A percentile compares a stretch with the other conserved stretches of the same genome.
Conservation (phyloP, 2,329 filamentous ascomycete genomes). For the Lasiodiplodia sp. region DNA sequence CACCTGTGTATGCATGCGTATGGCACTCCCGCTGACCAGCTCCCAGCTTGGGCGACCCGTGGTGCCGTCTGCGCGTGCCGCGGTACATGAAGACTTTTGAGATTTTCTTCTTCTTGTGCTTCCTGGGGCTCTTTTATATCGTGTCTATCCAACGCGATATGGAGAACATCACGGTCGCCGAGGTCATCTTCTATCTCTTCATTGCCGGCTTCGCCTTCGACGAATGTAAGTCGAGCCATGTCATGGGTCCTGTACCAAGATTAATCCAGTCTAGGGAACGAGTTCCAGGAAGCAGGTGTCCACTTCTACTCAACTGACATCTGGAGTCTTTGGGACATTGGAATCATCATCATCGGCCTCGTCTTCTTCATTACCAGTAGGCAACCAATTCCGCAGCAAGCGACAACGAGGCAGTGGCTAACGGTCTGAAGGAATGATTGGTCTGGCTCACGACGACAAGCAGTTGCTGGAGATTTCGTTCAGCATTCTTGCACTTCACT, state of each 20-base stretch:
- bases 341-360: conserved; percentile 75
- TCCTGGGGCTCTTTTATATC: conserved; percentile 83
- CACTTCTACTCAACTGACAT: conserved; percentile 62
- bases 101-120: conserved; percentile 78
- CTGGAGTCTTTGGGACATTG: conserved; percentile 72
- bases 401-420: conserved; percentile 12
- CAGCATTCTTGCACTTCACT: conserved; percentile 87
- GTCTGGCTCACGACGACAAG: conserved; percentile 66
- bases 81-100: conserved; percentile 87
- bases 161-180: conserved; percentile 69
- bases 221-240: conserved; percentile 55
- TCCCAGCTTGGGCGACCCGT: conserved; percentile 59
- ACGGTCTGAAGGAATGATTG: conserved; percentile 66
- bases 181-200: conserved; percentile 82
- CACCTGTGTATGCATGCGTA: background rate
- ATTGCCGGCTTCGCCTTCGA: conserved; percentile 88
- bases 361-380: conserved; percentile 75
- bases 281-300: conserved; percentile 20
- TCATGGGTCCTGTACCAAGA: conserved; percentile 15
- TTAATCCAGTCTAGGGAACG: conserved; percentile 43
- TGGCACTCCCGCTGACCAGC: background rate
- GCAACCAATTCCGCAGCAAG: conserved; percentile 40
- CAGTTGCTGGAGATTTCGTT: conserved; percentile 80
- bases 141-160: conserved; percentile 79
- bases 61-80: conserved; percentile 78